These are phyloP conservation scores for Nidularia sp. DNA, from an alignment of 768 basidiomycete genomes.

Conservation along the genomic window DNA sequence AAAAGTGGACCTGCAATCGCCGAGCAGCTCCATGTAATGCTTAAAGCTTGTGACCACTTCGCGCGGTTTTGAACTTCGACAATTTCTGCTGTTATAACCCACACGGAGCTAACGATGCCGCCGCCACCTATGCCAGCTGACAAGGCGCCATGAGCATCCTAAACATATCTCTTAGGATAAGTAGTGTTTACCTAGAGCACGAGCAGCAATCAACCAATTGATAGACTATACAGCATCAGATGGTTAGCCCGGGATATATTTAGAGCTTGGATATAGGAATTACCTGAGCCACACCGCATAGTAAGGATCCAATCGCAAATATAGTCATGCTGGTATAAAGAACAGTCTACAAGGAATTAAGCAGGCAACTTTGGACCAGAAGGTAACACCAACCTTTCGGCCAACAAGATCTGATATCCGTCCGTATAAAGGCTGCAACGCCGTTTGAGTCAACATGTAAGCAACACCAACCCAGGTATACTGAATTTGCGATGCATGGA, in stretches of 20 bases:
- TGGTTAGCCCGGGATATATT: too few relatives aligned
- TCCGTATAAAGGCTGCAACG: conserved; percentile 80
- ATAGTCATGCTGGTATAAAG: conserved; percentile 70
- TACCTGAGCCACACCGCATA: conserved; percentile 76
- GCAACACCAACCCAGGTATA: conserved; percentile 87
- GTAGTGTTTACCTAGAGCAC: conserved; percentile 36
- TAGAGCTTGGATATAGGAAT: conserved; percentile 14
- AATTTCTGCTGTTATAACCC: conserved; percentile 84
- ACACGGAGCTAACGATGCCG: conserved; percentile 81
- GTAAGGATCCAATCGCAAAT: conserved; percentile 74
- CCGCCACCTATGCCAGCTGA: conserved; percentile 81
- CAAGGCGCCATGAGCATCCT: conserved; percentile 11
- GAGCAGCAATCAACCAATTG: conserved; percentile 63
- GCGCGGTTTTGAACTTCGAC: conserved; percentile 67
- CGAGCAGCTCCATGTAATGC: conserved; percentile 83
- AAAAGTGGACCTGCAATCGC: conserved; percentile 79
- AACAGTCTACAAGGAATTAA: conserved; percentile 41
- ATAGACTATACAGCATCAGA: conserved; percentile 35
- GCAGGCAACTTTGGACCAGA: neutral
- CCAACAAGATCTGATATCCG: conserved; percentile 77
- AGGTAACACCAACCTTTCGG: conserved; percentile 53
- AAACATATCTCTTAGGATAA: conserved; percentile 13
- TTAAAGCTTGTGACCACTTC: conserved; percentile 83
- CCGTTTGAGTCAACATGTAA: conserved; percentile 85
- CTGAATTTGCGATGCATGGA: conserved; percentile 62